Percentiles rank a stretch among this genome's conserved stretches.
Conservation (phyloP, 352 stramenopile genomes). For the Pythium guiyangense region DNA sequence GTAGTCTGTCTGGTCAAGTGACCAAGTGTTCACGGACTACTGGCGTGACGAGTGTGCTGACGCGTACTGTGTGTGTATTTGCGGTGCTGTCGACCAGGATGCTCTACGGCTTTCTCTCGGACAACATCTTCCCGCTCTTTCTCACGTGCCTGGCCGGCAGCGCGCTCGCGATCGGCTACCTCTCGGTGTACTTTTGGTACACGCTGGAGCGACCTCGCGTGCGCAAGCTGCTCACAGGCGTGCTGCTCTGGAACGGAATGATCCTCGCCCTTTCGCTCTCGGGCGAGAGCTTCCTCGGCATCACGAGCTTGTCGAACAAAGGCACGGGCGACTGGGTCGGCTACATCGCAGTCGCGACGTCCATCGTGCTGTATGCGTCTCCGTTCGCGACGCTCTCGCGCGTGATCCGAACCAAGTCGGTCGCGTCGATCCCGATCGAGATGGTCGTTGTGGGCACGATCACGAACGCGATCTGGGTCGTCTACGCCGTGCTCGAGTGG, state of each 20-base stretch:
- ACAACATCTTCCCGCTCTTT: conserved; percentile 8
- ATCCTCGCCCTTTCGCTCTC: conserved; percentile 5
- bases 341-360: conserved; percentile 22
- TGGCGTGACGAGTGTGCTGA: neutral
- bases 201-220: conserved; percentile 21
- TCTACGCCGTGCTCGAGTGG: conserved; percentile 24
- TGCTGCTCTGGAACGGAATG: conserved; percentile 1
- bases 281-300: conserved; percentile 15
- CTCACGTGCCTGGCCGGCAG: conserved; percentile 14
- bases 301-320: conserved; percentile 23
- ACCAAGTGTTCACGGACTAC: neutral
- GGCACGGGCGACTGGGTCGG: conserved; percentile 23
- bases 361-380: conserved; percentile 30
- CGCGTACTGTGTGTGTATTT: neutral
- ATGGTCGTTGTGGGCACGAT: conserved; percentile 24
- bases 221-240: neutral
- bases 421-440: conserved; percentile 24
- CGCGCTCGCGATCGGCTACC: conserved; percentile 27
- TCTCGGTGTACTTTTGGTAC: conserved; percentile 24
- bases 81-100: conserved; percentile 10
- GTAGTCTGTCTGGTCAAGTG: neutral
- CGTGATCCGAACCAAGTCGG: conserved; percentile 23
- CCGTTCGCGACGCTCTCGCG: conserved; percentile 26
- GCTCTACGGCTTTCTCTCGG: conserved; percentile 12
- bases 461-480: conserved; percentile 33